Percentiles rank a stretch among this genome's conserved stretches.
Conservation (phyloP, 2,329 filamentous ascomycete genomes). For the Diaporthe velutina region DNA sequence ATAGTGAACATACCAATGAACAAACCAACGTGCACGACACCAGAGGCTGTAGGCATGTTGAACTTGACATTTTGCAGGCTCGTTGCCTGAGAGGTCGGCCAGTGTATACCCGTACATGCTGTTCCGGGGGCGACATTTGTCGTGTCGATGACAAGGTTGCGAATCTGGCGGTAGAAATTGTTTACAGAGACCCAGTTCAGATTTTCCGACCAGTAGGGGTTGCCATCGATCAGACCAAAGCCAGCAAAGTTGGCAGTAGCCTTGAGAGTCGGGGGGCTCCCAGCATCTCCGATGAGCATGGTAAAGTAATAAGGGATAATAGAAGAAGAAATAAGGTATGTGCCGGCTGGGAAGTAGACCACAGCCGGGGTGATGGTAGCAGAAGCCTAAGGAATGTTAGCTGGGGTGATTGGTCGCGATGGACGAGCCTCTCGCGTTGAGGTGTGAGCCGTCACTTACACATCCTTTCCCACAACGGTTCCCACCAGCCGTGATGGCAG, state of each 20-base stretch:
- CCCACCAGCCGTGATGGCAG: constrained; percentile 55
- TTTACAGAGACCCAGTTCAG: constrained; percentile 68
- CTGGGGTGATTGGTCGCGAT: background rate
- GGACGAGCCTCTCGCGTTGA: background rate
- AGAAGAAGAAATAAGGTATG: constrained; percentile 78
- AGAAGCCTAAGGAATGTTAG: constrained; percentile 50
- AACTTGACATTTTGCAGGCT: constrained; percentile 71
- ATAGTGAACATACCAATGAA: constrained; percentile 66
- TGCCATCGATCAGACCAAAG: constrained; percentile 63
- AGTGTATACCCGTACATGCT: constrained; percentile 71
- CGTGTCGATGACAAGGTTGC: constrained; percentile 71
- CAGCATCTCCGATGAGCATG: constrained; percentile 80
- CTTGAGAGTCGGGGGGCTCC: constrained; percentile 67
- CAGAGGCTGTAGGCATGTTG: constrained; percentile 59
- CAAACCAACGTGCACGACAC: constrained; percentile 69
- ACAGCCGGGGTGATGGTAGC: constrained; percentile 56
- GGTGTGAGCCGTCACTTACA: constrained; percentile 47
- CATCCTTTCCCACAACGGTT: constrained; percentile 58
- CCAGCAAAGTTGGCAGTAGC: constrained; percentile 64
- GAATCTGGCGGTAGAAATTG: constrained; percentile 71
- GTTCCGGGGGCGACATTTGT: constrained; percentile 63
- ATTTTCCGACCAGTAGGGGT: constrained; percentile 57
- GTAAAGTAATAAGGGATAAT: constrained; percentile 85
- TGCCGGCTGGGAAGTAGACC: constrained; percentile 63
- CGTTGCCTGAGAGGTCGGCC: constrained; percentile 77